Base-by-base conservation (phyloP, 768 basidiomycete genomes). In the Mycena galericulata region DNA sequence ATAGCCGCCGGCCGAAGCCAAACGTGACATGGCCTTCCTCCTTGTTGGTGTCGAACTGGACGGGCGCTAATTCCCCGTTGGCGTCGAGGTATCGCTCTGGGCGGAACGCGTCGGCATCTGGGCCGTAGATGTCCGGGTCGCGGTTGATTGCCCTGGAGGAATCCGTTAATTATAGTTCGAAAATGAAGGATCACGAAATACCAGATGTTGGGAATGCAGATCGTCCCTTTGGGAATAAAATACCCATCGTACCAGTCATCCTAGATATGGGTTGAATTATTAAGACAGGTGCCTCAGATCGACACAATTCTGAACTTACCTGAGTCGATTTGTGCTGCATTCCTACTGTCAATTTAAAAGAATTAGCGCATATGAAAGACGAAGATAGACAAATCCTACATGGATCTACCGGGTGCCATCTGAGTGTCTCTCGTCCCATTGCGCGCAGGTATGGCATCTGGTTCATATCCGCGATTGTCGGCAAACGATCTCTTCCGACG, bases 401-500 rank as follows among this genome's bases (percentile, higher is more conserved):
- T 67, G 29, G 54, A 74, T 76, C 77, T 12, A 72, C 41, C 15
- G 75, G 74, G 14, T 27, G n/a, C 47, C 47, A 49, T 8, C 47
- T 24, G 26, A 49, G 47, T 2, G 26, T 49, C 26, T 49, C 47
- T 3, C 26, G 24, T 12, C n/a, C 26, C 47, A 49, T 12, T 5
- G 47, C 47, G 3, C 24, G 7, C n/a, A 27, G 10, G 15, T 27
- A 49, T 9, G 47, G 47, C 27, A 49, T 8, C 2, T 49, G 3
- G 2, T 68, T 57, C 15, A 55, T 40, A 49, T 80, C 79, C 22
- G 61, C 57, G 17, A 78, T 58, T 6, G 62, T 73, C 3, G 80
- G 80, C 26, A 76, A 62, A 6, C 78, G 66, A n/a, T 72, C 70
- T 4, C 63, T 38, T 24, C 79, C 79, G 17, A 79, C 66, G n/a